Evolutionary conservation across 257 asterid species (phyloP), one percentile per base, ranked within the genome.

Genomic region (Solanum chiquidenum): DNA sequence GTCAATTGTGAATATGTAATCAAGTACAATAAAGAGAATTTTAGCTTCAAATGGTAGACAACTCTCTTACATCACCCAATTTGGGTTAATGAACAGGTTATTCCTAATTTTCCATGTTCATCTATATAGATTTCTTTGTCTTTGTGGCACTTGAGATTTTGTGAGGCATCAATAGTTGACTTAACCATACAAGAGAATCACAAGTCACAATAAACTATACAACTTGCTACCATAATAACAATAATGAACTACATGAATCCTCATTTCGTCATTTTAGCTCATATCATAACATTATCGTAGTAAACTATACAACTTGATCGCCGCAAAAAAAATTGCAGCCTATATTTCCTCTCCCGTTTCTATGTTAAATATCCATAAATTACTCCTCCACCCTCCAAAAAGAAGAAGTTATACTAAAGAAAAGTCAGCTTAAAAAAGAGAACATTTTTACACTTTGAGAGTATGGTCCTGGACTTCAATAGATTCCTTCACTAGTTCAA

Each of bases 401-500:
- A 71, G 62, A 27, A 79, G 55, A 82, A 71, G 83, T 86, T 62
- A 68, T 16, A 29, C 37, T 52, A 27, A 7, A 40, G 23, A n/a
- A 68, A 82, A 29, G 83, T 68, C 69, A 83, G 87, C 83, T 74
- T 86, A 89, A 73, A 58, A 58, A 49, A 82, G 71, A 82, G 21
- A 82, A 80, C 86, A 62, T 35, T 33, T 90, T 89, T 89, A 92
- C 86, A 94, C 98, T 91, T 90, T 91, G 29, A 83, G 84, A 71
- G 86, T 55, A 86, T 89, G 92, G 88, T 88, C 98, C 90, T 91
- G 95, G 73, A 74, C 87, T 83, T 90, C 96, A 76, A 87, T 55
- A 14, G 93, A 89, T 94, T 92, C 96, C 91, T 91, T 91, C 88
- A 87, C 88, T 20, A 85, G 88, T 86, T 94, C 95, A 71, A 90